Percentiles rank a stretch among this genome's conserved stretches.
These are phyloP conservation scores for Colletotrichum godetiae DNA, from an alignment of 2,329 filamentous ascomycete species.

Conservation along the genomic window DNA sequence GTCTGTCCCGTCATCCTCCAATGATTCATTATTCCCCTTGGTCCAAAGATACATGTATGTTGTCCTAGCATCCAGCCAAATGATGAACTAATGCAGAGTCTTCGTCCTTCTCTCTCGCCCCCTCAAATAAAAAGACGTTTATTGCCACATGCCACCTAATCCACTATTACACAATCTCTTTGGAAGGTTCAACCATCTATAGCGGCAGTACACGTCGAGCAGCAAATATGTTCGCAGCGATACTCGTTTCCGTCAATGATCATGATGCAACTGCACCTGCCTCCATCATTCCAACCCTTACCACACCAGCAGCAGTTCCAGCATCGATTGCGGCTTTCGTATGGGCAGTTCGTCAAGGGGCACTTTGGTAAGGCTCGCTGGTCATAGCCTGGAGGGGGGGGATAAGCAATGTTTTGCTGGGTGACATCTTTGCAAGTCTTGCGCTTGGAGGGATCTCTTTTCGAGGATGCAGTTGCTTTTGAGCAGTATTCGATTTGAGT, in stretches of 20 bases:
- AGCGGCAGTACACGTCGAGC: slow-evolving; percentile 59
- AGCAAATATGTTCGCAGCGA: slow-evolving; percentile 66
- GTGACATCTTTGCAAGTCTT: slow-evolving; percentile 56
- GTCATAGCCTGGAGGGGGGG: slow-evolving; percentile 58
- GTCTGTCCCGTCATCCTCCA: neutral
- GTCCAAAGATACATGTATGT: neutral
- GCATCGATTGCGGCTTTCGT: slow-evolving; percentile 58
- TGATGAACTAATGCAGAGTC: neutral
- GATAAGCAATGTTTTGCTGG: slow-evolving; percentile 57
- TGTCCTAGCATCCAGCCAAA: neutral
- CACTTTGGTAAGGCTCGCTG: slow-evolving; percentile 50
- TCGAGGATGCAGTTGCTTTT: slow-evolving; percentile 48
- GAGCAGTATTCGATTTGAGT: slow-evolving; percentile 58
- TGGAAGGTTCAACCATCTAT: slow-evolving; percentile 41
- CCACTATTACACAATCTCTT: accelerated
- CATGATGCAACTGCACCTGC: slow-evolving; percentile 64
- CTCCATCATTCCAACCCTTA: slow-evolving; percentile 61
- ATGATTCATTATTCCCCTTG: neutral
- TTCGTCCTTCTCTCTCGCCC: neutral
- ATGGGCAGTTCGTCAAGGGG: slow-evolving; percentile 60
- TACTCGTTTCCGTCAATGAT: slow-evolving; percentile 60
- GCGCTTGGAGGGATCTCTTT: slow-evolving; percentile 39
- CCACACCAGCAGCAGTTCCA: slow-evolving; percentile 70
- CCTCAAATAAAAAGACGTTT: neutral
- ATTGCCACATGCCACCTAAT: neutral